Evolutionary conservation across 305 asterid species (phyloP).

Genomic region (Withania somnifera): DNA sequence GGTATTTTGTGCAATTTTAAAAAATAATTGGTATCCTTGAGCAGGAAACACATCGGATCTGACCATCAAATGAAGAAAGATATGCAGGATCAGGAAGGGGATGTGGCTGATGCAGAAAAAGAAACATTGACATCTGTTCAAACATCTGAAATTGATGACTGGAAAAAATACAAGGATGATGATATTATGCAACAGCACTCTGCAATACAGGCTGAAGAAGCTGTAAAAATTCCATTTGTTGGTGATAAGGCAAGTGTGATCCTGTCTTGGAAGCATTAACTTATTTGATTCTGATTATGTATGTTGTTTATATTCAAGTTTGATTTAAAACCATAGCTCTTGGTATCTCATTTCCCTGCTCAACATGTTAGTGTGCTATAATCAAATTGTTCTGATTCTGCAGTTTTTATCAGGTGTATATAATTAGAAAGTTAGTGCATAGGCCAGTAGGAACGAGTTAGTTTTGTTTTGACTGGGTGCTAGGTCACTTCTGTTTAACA

Average conservation of each 20-base stretch:
- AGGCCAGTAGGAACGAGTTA: not conserved
- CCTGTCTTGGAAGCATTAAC: constrained; percentile 1
- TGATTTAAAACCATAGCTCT: not conserved
- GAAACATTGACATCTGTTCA: constrained; percentile 24
- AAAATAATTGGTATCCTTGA: not conserved
- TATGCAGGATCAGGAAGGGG: constrained; percentile 54
- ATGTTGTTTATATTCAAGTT: not conserved
- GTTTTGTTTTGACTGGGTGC: not conserved
- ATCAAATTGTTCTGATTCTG: not conserved
- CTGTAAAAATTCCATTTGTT: constrained; percentile 57
- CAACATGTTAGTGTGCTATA: not conserved
- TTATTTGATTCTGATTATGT: not conserved
- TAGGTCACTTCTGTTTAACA: not conserved
- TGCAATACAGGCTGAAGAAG: constrained; percentile 39
- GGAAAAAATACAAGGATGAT: constrained; percentile 56
- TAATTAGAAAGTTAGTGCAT: not conserved
- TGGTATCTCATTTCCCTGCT: not conserved
- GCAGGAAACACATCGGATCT: not conserved
- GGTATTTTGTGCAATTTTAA: not conserved
- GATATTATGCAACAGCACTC: constrained; percentile 68
- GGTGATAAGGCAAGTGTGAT: constrained; percentile 68
- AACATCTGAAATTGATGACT: constrained; percentile 38
- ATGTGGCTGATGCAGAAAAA: constrained; percentile 25
- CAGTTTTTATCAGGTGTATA: not conserved
- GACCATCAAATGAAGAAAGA: constrained; percentile 4